Evolutionary conservation across 441 rosid species (phyloP), one percentile per base, ranked within the genome.

Genomic region (Erodium trifolium): DNA sequence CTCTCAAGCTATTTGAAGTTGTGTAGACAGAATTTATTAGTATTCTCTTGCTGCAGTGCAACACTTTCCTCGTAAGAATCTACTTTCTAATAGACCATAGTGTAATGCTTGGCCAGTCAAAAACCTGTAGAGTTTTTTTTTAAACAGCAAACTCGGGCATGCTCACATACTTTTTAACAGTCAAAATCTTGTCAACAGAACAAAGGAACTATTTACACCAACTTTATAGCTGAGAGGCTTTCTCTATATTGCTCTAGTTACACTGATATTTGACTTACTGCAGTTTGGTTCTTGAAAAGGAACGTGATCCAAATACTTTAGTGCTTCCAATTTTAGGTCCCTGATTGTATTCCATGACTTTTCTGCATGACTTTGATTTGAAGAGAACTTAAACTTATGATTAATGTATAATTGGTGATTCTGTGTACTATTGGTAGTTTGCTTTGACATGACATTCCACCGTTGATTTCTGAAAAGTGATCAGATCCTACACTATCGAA

Each of bases 231-330:
- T 57, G 6, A 19, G 17, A 18, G 23, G 63, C 29, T 57, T 18
- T 57, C 27, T 57, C 63, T 57, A 19, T 57, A 55, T 17, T 55
- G 63, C 63, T 16, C 23, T 31, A 31, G 27, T 55, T 14, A 57
- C 63, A 57, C 63, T 57, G 27, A 57, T 57, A 57, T 57, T 57
- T 57, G 63, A 57, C 27, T 19, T 57, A 31, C 8, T 57, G 63
- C 17, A 57, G 23, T 57, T 57, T 16, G 63, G 63, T 57, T 57
- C 29, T 16, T 57, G 23, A 18, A 53, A 55, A 55, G 27, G 63
- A 18, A 19, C 17, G 6, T 8, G 27, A 6, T 43, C 63, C 19
- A 57, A 17, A 31, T 18, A 57, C 19, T 57, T 9, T 57, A 57
- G 63, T 57, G 27, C 63, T 57, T 57, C 27, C 27, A 18, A 17